Conservation (phyloP, 306 rosid genomes). For the Calophaca sinica region DNA sequence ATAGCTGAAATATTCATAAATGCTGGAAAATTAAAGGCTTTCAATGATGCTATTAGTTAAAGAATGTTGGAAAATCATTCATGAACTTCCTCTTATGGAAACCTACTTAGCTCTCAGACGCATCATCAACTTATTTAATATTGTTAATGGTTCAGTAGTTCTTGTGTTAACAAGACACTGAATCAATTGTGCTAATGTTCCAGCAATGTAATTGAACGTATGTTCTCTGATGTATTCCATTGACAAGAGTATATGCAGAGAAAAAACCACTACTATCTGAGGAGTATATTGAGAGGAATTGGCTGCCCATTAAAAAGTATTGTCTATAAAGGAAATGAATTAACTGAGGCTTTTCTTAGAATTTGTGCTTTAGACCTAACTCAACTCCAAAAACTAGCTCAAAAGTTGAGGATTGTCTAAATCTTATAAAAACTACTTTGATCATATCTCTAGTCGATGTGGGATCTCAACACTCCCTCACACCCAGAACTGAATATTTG, state of each 20-base stretch:
- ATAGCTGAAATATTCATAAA: constrained; percentile 14
- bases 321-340: no score
- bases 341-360: no score
- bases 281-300: neutral
- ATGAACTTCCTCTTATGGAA: no score
- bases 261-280: neutral
- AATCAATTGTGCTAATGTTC: neutral
- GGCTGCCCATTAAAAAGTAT: no score
- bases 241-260: neutral
- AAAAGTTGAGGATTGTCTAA: no score
- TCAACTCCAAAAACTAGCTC: no score
- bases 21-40: constrained; percentile 17
- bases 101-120: no score
- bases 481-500: no score
- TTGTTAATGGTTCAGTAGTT: neutral
- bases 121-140: no score
- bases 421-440: neutral
- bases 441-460: neutral
- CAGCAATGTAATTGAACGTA: neutral
- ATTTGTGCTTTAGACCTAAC: no score
- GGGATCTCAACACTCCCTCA: no score
- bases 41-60: neutral
- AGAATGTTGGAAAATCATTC: no score
- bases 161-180: neutral
- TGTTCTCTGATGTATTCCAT: neutral